Evolutionary conservation across 225 moss, liverwort and hornwort genomes (phyloP).

Genomic region (Pleurozium schreberi): DNA sequence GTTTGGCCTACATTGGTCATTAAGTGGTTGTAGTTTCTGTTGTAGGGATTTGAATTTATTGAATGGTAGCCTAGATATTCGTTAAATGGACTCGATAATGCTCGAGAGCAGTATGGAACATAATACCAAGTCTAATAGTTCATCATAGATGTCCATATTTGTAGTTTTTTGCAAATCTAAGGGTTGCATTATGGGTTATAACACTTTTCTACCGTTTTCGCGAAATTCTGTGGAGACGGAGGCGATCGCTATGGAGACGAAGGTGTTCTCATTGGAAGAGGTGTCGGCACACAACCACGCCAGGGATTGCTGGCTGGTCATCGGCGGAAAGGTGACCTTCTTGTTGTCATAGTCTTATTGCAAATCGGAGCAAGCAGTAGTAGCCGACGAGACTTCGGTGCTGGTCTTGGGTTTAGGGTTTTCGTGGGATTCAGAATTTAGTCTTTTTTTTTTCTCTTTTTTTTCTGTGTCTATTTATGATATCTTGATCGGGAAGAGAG

Average conservation of each 20-base stretch:
- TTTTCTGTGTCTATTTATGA: too few species aligned
- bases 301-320: conserved; percentile 56
- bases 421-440: background rate
- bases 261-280: conserved; percentile 41
- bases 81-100: too few species aligned
- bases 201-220: too few species aligned
- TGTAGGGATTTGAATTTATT: too few species aligned
- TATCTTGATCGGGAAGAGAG: background rate
- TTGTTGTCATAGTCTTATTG: background rate
- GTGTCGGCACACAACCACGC: conserved; percentile 46
- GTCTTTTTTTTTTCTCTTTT: background rate
- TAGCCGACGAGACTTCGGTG: background rate
- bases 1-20: too few species aligned
- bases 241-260: conserved; percentile 11
- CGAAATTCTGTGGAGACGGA: background rate
- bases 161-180: too few species aligned
- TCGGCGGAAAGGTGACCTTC: conserved; percentile 43
- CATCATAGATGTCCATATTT: too few species aligned
- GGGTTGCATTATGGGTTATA: too few species aligned
- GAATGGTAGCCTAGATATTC: too few species aligned
- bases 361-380: background rate
- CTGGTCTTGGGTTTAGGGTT: background rate
- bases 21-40: too few species aligned
- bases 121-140: too few species aligned
- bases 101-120: too few species aligned